Percentiles rank a stretch among this genome's conserved stretches.
phyloP scores from a whole-genome alignment of 768 basidiomycete genomes.

The Kockovaella imperatae region DNA sequence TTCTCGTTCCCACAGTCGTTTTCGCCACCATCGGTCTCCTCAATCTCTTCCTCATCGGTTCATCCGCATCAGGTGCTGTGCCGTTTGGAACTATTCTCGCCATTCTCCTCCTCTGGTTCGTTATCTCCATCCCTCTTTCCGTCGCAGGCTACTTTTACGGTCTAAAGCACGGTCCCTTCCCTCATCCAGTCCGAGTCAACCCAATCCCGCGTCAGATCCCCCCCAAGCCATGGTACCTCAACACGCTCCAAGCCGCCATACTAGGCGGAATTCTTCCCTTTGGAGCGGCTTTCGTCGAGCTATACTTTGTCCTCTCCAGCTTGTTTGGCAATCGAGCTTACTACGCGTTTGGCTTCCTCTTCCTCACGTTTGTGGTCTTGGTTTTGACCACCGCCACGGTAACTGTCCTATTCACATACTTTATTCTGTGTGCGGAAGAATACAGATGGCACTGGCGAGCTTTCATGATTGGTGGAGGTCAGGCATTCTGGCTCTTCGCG shows the following conservation, averaged over 20 bases:
- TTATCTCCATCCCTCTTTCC: slow-evolving; percentile 84
- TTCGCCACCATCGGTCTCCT: slow-evolving; percentile 82
- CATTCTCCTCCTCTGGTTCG: slow-evolving; percentile 81
- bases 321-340: slow-evolving; percentile 64
- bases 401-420: slow-evolving; percentile 62
- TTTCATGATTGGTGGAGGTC: slow-evolving; percentile 85
- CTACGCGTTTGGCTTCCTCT: slow-evolving; percentile 93
- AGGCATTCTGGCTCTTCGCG: slow-evolving; percentile 78
- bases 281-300: slow-evolving; percentile 88
- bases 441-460: slow-evolving; percentile 98
- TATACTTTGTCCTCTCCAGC: slow-evolving; percentile 84
- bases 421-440: slow-evolving; percentile 86
- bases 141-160: slow-evolving; percentile 80
- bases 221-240: slow-evolving; percentile 72
- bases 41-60: slow-evolving; percentile 75
- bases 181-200: slow-evolving; percentile 81
- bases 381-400: slow-evolving; percentile 83
- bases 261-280: slow-evolving; percentile 91
- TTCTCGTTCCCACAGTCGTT: slow-evolving; percentile 72
- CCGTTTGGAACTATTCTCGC: slow-evolving; percentile 91
- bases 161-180: slow-evolving; percentile 70
- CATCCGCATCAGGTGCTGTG: slow-evolving; percentile 87
- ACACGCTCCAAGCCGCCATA: slow-evolving; percentile 65
- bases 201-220: slow-evolving; percentile 96
- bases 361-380: slow-evolving; percentile 74